A percentile compares a stretch with the other conserved stretches of the same genome.
Conservation (phyloP, 768 basidiomycete species). For the Ramaria rubella region DNA sequence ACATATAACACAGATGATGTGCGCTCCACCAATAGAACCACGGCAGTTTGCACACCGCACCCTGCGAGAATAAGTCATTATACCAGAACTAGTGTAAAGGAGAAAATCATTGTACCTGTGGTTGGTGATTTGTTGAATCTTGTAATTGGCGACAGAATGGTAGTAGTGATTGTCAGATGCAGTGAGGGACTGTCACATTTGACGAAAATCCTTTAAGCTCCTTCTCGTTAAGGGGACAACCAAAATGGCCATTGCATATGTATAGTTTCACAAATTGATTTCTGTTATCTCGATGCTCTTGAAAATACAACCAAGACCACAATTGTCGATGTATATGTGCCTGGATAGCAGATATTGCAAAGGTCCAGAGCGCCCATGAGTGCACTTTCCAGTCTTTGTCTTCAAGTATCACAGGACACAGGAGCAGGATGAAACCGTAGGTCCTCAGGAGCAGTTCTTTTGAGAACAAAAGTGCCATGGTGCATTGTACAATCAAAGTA, state of each 20-base stretch:
- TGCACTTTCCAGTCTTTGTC: no score
- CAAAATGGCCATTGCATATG: slow-evolving; percentile 1
- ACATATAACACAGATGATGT: slow-evolving; percentile 29
- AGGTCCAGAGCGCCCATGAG: slow-evolving; percentile 28
- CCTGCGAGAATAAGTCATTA: neutral
- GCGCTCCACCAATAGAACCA: slow-evolving; percentile 22
- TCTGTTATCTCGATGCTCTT: slow-evolving; percentile 4
- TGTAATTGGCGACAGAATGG: neutral
- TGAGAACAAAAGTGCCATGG: slow-evolving; percentile 21
- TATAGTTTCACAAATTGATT: neutral
- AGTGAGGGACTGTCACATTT: neutral
- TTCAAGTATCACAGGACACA: slow-evolving; percentile 14
- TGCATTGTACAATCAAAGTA: neutral
- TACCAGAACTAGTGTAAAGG: neutral
- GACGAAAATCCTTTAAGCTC: neutral
- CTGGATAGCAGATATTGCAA: slow-evolving; percentile 22
- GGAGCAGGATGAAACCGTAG: slow-evolving; percentile 25
- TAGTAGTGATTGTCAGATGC: neutral
- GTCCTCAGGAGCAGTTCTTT: slow-evolving; percentile 21
- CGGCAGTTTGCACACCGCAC: slow-evolving; percentile 22
- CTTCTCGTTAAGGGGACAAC: neutral
- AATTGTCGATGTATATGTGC: slow-evolving; percentile 18
- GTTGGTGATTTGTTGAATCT: neutral
- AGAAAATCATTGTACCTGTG: neutral
- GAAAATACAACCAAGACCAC: slow-evolving; percentile 29